A percentile compares a stretch with the other conserved stretches of the same genome.
These are phyloP conservation scores for Colletotrichum ledebouriae DNA, from an alignment of 2,329 filamentous ascomycete species.

Conservation along the genomic window DNA sequence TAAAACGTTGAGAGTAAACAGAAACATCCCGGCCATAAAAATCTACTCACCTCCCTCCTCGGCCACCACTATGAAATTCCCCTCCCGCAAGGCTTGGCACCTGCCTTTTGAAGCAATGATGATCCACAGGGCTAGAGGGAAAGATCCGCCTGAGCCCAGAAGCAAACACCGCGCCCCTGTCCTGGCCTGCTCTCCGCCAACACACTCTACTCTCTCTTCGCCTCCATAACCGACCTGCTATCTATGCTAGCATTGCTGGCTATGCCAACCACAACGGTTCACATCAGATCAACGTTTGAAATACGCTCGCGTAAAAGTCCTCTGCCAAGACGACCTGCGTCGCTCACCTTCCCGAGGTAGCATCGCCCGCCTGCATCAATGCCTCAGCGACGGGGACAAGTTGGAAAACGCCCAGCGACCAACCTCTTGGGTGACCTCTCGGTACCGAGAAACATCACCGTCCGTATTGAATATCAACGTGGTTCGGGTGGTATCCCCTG, in stretches of 20 bases:
- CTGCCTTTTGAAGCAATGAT: slow-evolving; percentile 37
- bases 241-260: slow-evolving; percentile 9
- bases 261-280: not conserved
- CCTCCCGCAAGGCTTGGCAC: slow-evolving; percentile 39
- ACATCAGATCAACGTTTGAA: slow-evolving; percentile 12
- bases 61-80: slow-evolving; percentile 25
- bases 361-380: slow-evolving; percentile 35
- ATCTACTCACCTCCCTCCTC: not conserved
- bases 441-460: not conserved
- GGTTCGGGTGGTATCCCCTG: slow-evolving; percentile 8
- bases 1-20: slow-evolving; percentile 21
- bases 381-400: slow-evolving; percentile 23
- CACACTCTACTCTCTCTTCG: not conserved
- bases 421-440: slow-evolving; percentile 2
- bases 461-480: not conserved
- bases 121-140: slow-evolving; percentile 29
- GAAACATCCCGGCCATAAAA: slow-evolving; percentile 4
- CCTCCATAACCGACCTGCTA: slow-evolving; percentile 21
- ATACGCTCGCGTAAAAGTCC: slow-evolving; percentile 28
- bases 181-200: not conserved
- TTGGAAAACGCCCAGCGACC: not conserved
- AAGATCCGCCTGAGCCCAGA: slow-evolving; percentile 20
- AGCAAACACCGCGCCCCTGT: slow-evolving; percentile 1
- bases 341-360: slow-evolving; percentile 39
- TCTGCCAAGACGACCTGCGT: slow-evolving; percentile 32